phyloP scores from a whole-genome alignment of 352 stramenopile species.

The Phytophthora pisi region DNA sequence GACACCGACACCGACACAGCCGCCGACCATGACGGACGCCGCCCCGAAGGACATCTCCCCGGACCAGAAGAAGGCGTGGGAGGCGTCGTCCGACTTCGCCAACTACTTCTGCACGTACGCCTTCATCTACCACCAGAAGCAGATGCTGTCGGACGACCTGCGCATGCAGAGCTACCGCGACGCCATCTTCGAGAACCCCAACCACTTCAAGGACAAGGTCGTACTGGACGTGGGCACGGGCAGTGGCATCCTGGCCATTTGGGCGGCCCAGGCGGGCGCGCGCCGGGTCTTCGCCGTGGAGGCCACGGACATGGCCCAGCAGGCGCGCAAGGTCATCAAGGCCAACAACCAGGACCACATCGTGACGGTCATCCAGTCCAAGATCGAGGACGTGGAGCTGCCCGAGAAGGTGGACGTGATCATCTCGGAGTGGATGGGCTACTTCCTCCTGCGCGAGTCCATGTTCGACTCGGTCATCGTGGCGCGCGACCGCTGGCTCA shows the following conservation, averaged over 20 bases:
- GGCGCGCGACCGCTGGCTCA: conserved; percentile 97
- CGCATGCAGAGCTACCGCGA: conserved; percentile 99
- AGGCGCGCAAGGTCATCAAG: conserved; percentile 96
- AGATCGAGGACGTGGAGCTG: conserved; percentile 98
- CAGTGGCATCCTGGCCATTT: conserved; percentile 98
- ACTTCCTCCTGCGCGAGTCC: conserved; percentile 98
- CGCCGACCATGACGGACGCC: conserved; percentile 23
- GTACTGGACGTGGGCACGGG: conserved; percentile 99
- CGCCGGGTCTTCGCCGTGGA: conserved; percentile 97
- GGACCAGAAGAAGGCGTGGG: conserved; percentile 85
- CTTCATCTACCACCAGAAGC: conserved; percentile 94
- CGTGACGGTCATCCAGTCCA: conserved; percentile 98
- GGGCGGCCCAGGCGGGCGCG: conserved; percentile 98
- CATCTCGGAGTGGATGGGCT: conserved; percentile 99
- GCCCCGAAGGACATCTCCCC: conserved; percentile 60
- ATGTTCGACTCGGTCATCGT: conserved; percentile 99
- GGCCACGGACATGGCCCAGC: conserved; percentile 98
- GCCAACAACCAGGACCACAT: conserved; percentile 96
- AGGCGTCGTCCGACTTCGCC: conserved; percentile 87
- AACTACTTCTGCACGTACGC: conserved; percentile 93
- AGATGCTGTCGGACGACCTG: conserved; percentile 99
- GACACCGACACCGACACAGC: not conserved
- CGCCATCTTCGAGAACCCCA: conserved; percentile 97
- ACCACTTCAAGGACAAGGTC: conserved; percentile 98
- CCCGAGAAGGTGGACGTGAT: conserved; percentile 99